Evolutionary conservation across 2,329 filamentous ascomycete species (phyloP), one percentile per base, ranked within the genome.

Genomic region (Claviceps spartinae): DNA sequence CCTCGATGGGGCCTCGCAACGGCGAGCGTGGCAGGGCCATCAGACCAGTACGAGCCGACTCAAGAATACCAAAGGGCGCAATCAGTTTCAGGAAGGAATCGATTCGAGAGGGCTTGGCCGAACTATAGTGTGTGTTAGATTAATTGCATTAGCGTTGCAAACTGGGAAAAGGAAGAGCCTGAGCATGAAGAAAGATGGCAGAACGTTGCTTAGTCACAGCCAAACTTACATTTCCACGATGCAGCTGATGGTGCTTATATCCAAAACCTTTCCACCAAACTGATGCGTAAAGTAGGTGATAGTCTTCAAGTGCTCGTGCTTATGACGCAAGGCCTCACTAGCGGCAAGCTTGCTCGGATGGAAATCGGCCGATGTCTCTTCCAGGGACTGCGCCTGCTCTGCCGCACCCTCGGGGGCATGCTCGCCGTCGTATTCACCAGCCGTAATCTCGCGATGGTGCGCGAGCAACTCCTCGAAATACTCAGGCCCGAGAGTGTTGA

Each of bases 31-130:
- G 93, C 58, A 98, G 77, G 47, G 93, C 93, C 91, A 97, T 98
- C 54, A 98, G 78, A 67, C 93, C 93, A 53, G 93, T 97, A 55
- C 93, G 82, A 49, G 91, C 89, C 49, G 90, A 96, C 73, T 98
- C 93, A 49, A 98, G 78, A 60, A 98, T 95, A 64, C 93, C 93
- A 67, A 97, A 98, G 13, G 91, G 91, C 53, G 82, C 78, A 63
- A 98, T 83, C 56, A 98, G 79, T 74, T 97, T 98, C 72, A 98
- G 85, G 76, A 96, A 98, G 2, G 89, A 95, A 71, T 98, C 89
- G 65, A 98, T 95, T 70, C 93, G 85, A 56, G 77, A 81, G 38
- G 88, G 90, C 72, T 98, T 98, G 54, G 93, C 93, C 51, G 89
- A 95, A 7, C 85, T 43, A 43, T 22, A 18, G 20, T 89, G 60